A percentile compares a stretch with the other conserved stretches of the same genome.
phyloP scores from a whole-genome alignment of 2,329 filamentous ascomycete genomes.

The Rasamsonia emersonii region DNA sequence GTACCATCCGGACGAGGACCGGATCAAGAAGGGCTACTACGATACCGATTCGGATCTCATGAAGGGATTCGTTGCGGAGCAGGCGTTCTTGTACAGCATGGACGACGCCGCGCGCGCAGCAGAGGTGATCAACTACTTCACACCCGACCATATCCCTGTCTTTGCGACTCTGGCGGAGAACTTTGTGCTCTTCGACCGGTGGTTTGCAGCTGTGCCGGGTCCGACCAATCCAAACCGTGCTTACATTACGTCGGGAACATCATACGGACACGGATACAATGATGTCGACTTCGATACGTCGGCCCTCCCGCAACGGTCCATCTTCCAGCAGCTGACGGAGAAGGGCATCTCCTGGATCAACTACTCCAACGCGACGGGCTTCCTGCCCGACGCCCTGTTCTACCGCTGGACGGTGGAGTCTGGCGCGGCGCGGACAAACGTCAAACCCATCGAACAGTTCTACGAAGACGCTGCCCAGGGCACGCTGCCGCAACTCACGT shows the following conservation, averaged over 20 bases:
- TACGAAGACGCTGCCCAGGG: constrained; percentile 37
- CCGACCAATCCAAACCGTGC: constrained; percentile 30
- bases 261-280: constrained; percentile 30
- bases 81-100: constrained; percentile 26
- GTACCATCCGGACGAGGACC: constrained; percentile 22
- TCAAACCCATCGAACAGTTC: constrained; percentile 34
- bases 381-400: constrained; percentile 36
- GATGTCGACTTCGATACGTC: constrained; percentile 26
- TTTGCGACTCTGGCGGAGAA: constrained; percentile 34
- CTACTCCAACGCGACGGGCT: constrained; percentile 37
- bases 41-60: constrained; percentile 14
- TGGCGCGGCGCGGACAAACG: constrained; percentile 23
- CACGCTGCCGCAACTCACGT: constrained; percentile 36
- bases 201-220: constrained; percentile 33
- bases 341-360: constrained; percentile 37
- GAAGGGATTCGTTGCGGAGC: constrained; percentile 36
- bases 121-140: constrained; percentile 38
- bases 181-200: constrained; percentile 36
- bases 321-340: constrained; percentile 35
- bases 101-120: constrained; percentile 29
- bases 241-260: constrained; percentile 32
- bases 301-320: constrained; percentile 28
- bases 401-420: constrained; percentile 34
- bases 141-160: constrained; percentile 31
- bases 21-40: neutral